Evolutionary conservation across 2,329 filamentous ascomycete genomes (phyloP).

Genomic region (Paraconiothyrium sp.): DNA sequence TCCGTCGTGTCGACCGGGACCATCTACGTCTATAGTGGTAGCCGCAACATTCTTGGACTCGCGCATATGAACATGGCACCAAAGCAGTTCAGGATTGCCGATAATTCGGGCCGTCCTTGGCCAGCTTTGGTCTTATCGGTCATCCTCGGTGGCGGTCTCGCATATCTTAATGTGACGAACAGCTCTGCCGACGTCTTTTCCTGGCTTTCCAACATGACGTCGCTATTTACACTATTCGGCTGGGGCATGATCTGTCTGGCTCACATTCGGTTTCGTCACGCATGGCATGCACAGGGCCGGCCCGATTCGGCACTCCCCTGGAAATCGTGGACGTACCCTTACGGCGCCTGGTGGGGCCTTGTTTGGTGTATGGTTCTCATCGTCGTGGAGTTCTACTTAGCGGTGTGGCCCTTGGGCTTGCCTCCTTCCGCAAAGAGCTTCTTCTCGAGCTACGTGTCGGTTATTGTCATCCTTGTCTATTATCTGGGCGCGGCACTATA

Average conservation of each 20-base stretch:
- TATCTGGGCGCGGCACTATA: slow-evolving; percentile 54
- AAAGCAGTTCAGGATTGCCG: slow-evolving; percentile 34
- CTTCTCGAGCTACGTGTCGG: slow-evolving; percentile 59
- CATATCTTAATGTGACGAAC: slow-evolving; percentile 54
- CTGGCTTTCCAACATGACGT: slow-evolving; percentile 60
- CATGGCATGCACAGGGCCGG: slow-evolving; percentile 66
- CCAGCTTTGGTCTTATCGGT: slow-evolving; percentile 37
- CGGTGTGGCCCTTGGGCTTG: slow-evolving; percentile 55
- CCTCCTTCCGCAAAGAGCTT: slow-evolving; percentile 51
- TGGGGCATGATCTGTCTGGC: slow-evolving; percentile 73
- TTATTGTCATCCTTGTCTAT: slow-evolving; percentile 54
- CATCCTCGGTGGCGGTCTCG: slow-evolving; percentile 48
- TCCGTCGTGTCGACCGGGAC: slow-evolving; percentile 58
- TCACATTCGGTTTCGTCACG: slow-evolving; percentile 70
- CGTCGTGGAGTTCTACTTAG: slow-evolving; percentile 59
- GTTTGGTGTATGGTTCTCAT: slow-evolving; percentile 57
- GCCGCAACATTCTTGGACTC: slow-evolving; percentile 57
- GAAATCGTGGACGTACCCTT: slow-evolving; percentile 58
- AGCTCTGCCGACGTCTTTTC: slow-evolving; percentile 56
- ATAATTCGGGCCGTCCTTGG: slow-evolving; percentile 27
- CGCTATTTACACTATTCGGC: slow-evolving; percentile 68
- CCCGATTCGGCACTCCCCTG: slow-evolving; percentile 70
- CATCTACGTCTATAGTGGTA: slow-evolving; percentile 56
- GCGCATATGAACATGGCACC: slow-evolving; percentile 57
- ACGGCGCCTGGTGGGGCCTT: slow-evolving; percentile 56